Evolutionary conservation across 495 filamentous ascomycete genomes (phyloP).

Genomic region (Penicillium cosmopolitanum): DNA sequence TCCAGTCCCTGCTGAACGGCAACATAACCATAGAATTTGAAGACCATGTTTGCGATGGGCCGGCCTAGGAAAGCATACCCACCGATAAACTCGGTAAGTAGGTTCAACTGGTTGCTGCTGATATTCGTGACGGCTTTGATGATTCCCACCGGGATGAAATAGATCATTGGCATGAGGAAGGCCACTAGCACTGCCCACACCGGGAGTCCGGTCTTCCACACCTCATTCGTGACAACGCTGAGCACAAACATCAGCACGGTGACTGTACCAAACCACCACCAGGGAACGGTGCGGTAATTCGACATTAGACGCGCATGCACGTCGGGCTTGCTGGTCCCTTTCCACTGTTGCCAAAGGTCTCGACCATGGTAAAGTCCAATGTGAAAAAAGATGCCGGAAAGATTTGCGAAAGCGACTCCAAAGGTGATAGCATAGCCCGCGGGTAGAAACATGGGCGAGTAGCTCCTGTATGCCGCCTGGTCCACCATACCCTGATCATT

Average conservation of each 20-base stretch:
- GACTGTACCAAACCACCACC: conserved; percentile 48
- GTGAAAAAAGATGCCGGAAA: conserved; percentile 67
- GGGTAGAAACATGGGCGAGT: conserved; percentile 54
- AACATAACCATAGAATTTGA: conserved; percentile 77
- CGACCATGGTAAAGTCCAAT: conserved; percentile 67
- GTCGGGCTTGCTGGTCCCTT: conserved; percentile 60
- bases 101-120: conserved; percentile 65
- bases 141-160: conserved; percentile 51
- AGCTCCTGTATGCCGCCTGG: conserved; percentile 42
- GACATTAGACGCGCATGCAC: conserved; percentile 47
- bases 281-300: conserved; percentile 40
- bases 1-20: conserved; percentile 59
- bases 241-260: conserved; percentile 58
- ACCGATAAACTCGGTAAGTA: conserved; percentile 72
- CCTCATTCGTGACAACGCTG: conserved; percentile 64
- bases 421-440: conserved; percentile 59
- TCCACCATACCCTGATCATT: conserved; percentile 43
- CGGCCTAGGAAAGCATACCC: conserved; percentile 71
- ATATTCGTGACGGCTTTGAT: conserved; percentile 70
- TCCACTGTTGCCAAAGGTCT: conserved; percentile 64
- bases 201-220: conserved; percentile 65
- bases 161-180: conserved; percentile 47
- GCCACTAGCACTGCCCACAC: conserved; percentile 72
- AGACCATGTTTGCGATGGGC: conserved; percentile 71
- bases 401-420: conserved; percentile 71